Evolutionary conservation across 495 filamentous ascomycete species (phyloP).

Genomic region (Tuber magnatum): DNA sequence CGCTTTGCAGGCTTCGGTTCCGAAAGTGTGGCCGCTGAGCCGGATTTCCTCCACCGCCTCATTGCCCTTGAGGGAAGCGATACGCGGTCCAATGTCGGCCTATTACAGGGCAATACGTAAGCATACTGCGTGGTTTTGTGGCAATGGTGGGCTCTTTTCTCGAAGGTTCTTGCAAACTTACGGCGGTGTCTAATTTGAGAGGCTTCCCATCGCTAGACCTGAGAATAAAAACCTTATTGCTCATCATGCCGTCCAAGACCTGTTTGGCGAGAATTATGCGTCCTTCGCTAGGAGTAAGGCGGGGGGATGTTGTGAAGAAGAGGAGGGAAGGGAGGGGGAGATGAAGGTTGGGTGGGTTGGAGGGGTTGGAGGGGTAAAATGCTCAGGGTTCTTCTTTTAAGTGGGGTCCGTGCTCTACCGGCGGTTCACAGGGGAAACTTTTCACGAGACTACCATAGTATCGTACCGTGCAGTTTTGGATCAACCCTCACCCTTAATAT

Average conservation of each 20-base stretch:
- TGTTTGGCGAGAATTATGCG: not conserved
- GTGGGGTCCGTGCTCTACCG: not conserved
- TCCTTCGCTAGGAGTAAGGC: not conserved
- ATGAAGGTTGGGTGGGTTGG: not conserved
- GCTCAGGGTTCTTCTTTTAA: not conserved
- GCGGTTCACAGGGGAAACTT: not conserved
- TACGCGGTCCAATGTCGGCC: conserved; percentile 77
- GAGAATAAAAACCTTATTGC: conserved; percentile 72
- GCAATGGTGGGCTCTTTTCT: conserved; percentile 5
- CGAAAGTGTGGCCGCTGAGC: conserved; percentile 82
- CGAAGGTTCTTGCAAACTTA: conserved; percentile 18
- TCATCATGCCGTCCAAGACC: conserved; percentile 21
- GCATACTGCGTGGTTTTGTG: not conserved
- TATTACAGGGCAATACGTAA: conserved; percentile 9
- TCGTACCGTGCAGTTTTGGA: too few relatives aligned
- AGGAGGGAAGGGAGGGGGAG: not conserved
- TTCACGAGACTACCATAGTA: not conserved
- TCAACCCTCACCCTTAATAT: not conserved
- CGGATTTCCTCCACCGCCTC: conserved; percentile 73
- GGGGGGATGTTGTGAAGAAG: not conserved
- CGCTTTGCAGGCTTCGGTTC: conserved; percentile 74
- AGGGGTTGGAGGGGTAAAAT: conserved; percentile 1
- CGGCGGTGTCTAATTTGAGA: conserved; percentile 78
- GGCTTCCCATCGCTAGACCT: conserved; percentile 60
- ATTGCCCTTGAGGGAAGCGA: conserved; percentile 62